Percentiles rank a stretch among this genome's conserved stretches.
phyloP scores from a whole-genome alignment of 139 green algal species.

The Chlamydomonas eustigma region DNA sequence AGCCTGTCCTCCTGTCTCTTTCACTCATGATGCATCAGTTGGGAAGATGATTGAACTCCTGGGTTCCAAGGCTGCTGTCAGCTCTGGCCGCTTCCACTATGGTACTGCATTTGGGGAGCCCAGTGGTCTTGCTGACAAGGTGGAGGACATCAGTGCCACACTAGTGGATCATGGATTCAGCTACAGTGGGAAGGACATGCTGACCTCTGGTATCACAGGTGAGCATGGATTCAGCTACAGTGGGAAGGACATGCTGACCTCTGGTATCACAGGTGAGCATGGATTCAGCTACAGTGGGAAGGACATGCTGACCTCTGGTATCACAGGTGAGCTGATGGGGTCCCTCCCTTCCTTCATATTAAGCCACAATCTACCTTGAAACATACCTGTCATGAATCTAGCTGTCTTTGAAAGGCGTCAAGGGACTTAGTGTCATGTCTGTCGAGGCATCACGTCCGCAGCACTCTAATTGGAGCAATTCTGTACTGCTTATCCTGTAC shows the following conservation, averaged over 20 bases:
- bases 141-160: conserved; percentile 62
- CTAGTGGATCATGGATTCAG: conserved; percentile 86
- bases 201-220: conserved; percentile 89
- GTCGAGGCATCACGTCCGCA: no score
- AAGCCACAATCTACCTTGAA: no score
- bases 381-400: no score
- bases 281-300: conserved; percentile 87
- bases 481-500: no score
- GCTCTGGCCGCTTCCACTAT: conserved; percentile 66
- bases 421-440: no score
- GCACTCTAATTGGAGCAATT: no score
- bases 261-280: conserved; percentile 79
- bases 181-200: conserved; percentile 87
- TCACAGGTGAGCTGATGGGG: conserved; percentile 81
- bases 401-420: no score
- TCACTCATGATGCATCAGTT: conserved; percentile 36
- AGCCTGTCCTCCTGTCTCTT: not conserved
- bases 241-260: conserved; percentile 87
- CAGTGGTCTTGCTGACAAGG: conserved; percentile 71
- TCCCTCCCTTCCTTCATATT: no score
- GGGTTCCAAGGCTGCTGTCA: conserved; percentile 85
- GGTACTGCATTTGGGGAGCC: conserved; percentile 94
- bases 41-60: conserved; percentile 98
- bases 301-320: conserved; percentile 84
- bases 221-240: conserved; percentile 71